Percentiles rank a stretch among this genome's conserved stretches.
These are phyloP conservation scores for Aspergillus sp. DNA, from an alignment of 2,329 filamentous ascomycete genomes.

Conservation along the genomic window DNA sequence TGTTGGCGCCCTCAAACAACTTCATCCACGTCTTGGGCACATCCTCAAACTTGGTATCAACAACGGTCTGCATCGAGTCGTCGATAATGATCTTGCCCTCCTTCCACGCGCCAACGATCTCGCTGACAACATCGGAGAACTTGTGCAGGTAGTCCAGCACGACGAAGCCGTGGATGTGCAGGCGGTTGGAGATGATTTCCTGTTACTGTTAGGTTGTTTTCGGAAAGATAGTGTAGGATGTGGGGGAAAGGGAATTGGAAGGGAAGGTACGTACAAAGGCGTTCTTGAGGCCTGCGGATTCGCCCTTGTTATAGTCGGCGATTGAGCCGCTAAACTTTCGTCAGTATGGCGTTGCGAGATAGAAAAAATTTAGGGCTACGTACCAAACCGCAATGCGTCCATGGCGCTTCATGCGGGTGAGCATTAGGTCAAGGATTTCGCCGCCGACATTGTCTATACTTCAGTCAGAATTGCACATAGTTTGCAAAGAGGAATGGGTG, in stretches of 20 bases:
- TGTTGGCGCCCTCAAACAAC: conserved; percentile 54
- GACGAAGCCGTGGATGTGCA: conserved; percentile 28
- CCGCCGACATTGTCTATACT: conserved; percentile 20
- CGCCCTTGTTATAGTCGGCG: conserved; percentile 26
- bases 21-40: conserved; percentile 55
- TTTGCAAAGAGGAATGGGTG: background rate
- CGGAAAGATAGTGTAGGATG: background rate
- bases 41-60: conserved; percentile 54
- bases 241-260: too few relatives aligned
- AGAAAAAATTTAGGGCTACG: background rate
- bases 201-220: conserved; percentile 15
- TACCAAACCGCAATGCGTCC: conserved; percentile 27
- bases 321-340: conserved; percentile 26
- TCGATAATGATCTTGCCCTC: conserved; percentile 54
- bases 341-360: background rate
- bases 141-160: conserved; percentile 28
- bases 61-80: conserved; percentile 53
- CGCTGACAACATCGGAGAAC: conserved; percentile 25
- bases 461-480: background rate
- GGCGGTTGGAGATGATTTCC: conserved; percentile 20
- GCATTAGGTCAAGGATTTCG: conserved; percentile 16
- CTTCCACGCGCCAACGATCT: conserved; percentile 37
- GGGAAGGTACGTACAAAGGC: conserved; percentile 22
- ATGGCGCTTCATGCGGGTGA: conserved; percentile 12
- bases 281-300: conserved; percentile 22